Evolutionary conservation across 1,284 basidiomycete species (phyloP).

Genomic region (Trametes polyzona): DNA sequence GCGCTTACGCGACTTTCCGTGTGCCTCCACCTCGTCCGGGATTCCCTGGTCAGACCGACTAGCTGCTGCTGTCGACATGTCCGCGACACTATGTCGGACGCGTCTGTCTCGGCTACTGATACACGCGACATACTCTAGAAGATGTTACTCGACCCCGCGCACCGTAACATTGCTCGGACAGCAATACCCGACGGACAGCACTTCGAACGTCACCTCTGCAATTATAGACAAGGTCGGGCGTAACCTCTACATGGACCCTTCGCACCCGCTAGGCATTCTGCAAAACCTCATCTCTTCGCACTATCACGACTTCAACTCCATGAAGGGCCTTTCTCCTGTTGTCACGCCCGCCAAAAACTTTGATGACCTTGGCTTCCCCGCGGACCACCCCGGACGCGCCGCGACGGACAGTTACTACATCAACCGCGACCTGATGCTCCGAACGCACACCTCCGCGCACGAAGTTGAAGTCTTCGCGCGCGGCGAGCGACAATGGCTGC

Average conservation of each 20-base stretch:
- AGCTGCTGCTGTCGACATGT: constrained; percentile 9
- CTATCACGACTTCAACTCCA: constrained; percentile 71
- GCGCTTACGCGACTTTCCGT: neutral
- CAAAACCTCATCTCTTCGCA: constrained; percentile 86
- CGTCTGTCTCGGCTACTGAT: constrained; percentile 12
- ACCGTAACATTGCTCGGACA: constrained; percentile 50
- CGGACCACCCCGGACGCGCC: constrained; percentile 91
- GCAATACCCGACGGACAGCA: constrained; percentile 72
- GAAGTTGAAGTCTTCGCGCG: constrained; percentile 90
- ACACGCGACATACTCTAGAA: constrained; percentile 9
- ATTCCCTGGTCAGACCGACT: neutral
- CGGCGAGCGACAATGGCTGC: constrained; percentile 83
- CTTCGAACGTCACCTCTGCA: constrained; percentile 86
- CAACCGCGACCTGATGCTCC: constrained; percentile 88
- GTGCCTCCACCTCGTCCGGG: neutral
- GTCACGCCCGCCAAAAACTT: constrained; percentile 95
- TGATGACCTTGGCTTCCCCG: constrained; percentile 93
- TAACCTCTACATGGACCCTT: constrained; percentile 74
- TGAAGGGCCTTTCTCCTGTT: constrained; percentile 81
- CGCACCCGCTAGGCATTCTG: constrained; percentile 89
- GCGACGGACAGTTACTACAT: constrained; percentile 96
- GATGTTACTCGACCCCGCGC: constrained; percentile 24
- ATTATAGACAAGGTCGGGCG: constrained; percentile 79
- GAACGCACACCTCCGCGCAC: constrained; percentile 97
- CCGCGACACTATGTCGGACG: constrained; percentile 8